These are phyloP conservation scores for Phytopythium helicoides DNA, from an alignment of 352 stramenopile genomes.

Conservation along the genomic window DNA sequence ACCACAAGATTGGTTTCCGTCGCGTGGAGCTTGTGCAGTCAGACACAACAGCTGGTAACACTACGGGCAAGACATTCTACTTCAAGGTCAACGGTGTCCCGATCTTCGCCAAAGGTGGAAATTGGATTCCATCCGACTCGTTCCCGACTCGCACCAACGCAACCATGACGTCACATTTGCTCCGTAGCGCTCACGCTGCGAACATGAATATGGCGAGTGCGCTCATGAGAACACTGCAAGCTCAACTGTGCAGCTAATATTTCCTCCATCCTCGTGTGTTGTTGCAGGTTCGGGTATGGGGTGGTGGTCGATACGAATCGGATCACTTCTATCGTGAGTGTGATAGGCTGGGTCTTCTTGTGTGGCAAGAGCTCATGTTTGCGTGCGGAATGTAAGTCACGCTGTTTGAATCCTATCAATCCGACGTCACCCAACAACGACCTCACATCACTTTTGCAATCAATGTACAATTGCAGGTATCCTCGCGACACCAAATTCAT, in stretches of 20 bases:
- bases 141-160: conserved; percentile 57
- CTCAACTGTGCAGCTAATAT: no score
- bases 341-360: conserved; percentile 78
- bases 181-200: conserved; percentile 50
- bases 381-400: conserved; percentile 76
- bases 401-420: neutral
- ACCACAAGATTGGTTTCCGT: conserved; percentile 56
- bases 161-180: conserved; percentile 39
- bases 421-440: no score
- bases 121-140: conserved; percentile 78
- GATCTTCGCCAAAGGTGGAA: conserved; percentile 75
- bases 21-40: conserved; percentile 60
- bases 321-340: conserved; percentile 81
- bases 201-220: conserved; percentile 84
- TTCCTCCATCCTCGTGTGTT: neutral
- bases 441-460: neutral
- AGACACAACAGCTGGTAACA: conserved; percentile 37
- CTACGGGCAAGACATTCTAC: conserved; percentile 62
- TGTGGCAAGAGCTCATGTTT: conserved; percentile 93
- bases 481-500: conserved; percentile 69
- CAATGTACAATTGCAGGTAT: conserved; percentile 14
- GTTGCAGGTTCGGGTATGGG: conserved; percentile 77
- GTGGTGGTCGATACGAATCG: conserved; percentile 83
- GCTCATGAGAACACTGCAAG: neutral
- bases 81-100: conserved; percentile 69